Evolutionary conservation across 371 early-diverging fungal species (phyloP).

Genomic region (Dipsacomyces acuminosporus): DNA sequence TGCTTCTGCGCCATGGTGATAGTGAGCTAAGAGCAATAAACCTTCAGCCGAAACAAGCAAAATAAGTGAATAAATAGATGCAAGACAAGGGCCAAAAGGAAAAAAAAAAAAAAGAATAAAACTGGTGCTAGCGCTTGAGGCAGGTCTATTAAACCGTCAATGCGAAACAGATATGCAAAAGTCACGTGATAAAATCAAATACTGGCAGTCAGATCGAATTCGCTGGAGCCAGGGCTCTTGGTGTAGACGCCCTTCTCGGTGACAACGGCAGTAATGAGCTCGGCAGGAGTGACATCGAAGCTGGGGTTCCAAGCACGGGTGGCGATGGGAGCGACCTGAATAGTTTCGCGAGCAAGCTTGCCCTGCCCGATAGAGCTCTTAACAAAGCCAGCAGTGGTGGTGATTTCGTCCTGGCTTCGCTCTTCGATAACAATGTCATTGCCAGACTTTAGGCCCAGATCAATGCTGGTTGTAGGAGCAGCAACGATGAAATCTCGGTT

Average conservation of each 20-base stretch:
- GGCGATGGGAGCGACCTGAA: slow-evolving; percentile 78
- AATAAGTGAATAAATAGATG: background rate
- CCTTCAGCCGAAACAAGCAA: too few relatives aligned
- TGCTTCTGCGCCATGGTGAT: slow-evolving; percentile 34
- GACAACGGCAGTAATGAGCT: slow-evolving; percentile 85
- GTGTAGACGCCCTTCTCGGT: slow-evolving; percentile 84
- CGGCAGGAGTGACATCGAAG: slow-evolving; percentile 91
- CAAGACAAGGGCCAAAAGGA: too few relatives aligned
- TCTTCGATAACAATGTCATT: slow-evolving; percentile 83
- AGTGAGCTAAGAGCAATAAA: background rate
- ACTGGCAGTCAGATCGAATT: slow-evolving; percentile 55
- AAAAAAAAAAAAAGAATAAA: slow-evolving; percentile 29
- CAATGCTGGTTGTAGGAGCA: slow-evolving; percentile 90
- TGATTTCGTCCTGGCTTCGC: slow-evolving; percentile 72
- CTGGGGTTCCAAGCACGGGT: slow-evolving; percentile 94
- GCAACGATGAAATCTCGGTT: slow-evolving; percentile 89
- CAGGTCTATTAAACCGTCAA: too few relatives aligned
- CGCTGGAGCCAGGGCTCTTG: slow-evolving; percentile 54
- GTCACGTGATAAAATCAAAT: too few relatives aligned
- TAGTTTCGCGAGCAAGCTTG: slow-evolving; percentile 42
- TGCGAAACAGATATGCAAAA: too few relatives aligned
- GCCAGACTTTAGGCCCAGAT: slow-evolving; percentile 66
- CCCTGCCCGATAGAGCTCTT: slow-evolving; percentile 25
- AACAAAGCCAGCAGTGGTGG: slow-evolving; percentile 60
- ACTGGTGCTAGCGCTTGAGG: too few relatives aligned